Base-by-base conservation (phyloP, 108 stramenopile species). In the Nitzschia sp. region DNA sequence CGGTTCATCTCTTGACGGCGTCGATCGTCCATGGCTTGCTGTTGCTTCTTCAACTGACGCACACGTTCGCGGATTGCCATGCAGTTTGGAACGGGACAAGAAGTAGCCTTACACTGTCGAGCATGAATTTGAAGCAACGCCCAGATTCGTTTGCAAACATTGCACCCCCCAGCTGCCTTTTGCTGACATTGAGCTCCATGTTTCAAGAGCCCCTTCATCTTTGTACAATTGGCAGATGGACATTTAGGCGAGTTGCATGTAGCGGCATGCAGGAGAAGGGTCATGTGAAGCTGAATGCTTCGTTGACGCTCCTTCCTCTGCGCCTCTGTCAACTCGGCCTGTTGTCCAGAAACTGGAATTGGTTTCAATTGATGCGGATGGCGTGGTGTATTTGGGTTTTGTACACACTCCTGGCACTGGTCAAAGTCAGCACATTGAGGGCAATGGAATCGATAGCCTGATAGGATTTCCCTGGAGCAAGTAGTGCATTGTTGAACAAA, bases 81-180 rank as follows among this genome's bases (percentile, higher is more conserved):
- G 71, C 98, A 99, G 54, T 95, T 95, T 9, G 96, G 97, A 17
- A 99, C 98, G 22, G 82, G 80, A 69, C 98, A 99, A 20, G 80
- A 68, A 0, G 79, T 69, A 50, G 82, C 69, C 60, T 93, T 93
- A 70, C 98, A 98, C 62, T 97, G 90, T 14, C 96, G 83, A 8
- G 98, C 97, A 72, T 99, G 97, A 41, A 99, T 86, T 74, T 95
- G 92, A 53, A 99, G 83, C 19, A 99, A 91, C n/a, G 93, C 94
- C 95, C 93, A 97, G 52, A 97, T 96, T n/a, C 98, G 87, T 65
- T 93, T 95, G 80, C 98, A 99, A 7, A 95, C 88, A 57, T 89
- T 78, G 74, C 98, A 99, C 17, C 96, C 96, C 22, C 96, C 96
- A 63, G 80, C 73, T 10, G 89, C 93, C 77, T 94, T 91, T 40